phyloP scores from a whole-genome alignment of 805 yeast species.

The Candida caryicola region DNA sequence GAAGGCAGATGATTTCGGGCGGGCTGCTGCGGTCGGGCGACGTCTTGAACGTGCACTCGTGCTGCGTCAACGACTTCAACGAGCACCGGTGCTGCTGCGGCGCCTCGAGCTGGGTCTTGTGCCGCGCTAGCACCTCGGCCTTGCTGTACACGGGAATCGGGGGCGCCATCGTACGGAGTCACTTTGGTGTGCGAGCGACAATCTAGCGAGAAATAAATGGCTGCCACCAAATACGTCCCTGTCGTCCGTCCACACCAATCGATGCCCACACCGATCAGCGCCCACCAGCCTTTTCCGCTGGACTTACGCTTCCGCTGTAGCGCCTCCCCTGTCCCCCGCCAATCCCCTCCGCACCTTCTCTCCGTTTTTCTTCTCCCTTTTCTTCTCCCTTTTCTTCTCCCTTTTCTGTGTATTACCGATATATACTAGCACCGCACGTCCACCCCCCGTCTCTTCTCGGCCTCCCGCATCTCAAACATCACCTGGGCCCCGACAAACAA shows the following conservation, averaged over 20 bases:
- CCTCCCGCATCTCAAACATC: conserved; percentile 90
- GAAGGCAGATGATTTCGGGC: conserved; percentile 40
- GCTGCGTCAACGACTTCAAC: conserved; percentile 34
- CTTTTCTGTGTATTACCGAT: not conserved
- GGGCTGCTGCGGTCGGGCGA: conserved; percentile 19
- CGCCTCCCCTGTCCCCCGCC: too few relatives aligned
- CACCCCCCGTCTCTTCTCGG: conserved; percentile 80
- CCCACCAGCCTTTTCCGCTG: too few relatives aligned
- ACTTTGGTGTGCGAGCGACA: not conserved
- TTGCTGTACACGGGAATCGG: conserved; percentile 40
- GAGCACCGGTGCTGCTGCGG: conserved; percentile 34
- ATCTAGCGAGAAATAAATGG: too few relatives aligned
- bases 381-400: not conserved
- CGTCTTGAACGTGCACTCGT: conserved; percentile 41
- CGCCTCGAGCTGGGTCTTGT: conserved; percentile 23
- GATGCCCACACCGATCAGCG: too few relatives aligned
- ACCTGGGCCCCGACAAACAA: conserved; percentile 85
- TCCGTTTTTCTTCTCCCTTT: too few relatives aligned
- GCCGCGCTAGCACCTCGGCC: conserved; percentile 26
- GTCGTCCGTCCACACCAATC: too few relatives aligned
- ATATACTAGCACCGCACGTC: conserved; percentile 79
- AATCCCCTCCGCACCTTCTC: too few relatives aligned
- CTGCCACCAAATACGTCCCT: too few relatives aligned
- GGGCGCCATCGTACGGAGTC: conserved; percentile 37
- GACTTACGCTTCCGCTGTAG: too few relatives aligned